Evolutionary conservation across 768 basidiomycete genomes (phyloP).

Genomic region (Chalciporus chontae): DNA sequence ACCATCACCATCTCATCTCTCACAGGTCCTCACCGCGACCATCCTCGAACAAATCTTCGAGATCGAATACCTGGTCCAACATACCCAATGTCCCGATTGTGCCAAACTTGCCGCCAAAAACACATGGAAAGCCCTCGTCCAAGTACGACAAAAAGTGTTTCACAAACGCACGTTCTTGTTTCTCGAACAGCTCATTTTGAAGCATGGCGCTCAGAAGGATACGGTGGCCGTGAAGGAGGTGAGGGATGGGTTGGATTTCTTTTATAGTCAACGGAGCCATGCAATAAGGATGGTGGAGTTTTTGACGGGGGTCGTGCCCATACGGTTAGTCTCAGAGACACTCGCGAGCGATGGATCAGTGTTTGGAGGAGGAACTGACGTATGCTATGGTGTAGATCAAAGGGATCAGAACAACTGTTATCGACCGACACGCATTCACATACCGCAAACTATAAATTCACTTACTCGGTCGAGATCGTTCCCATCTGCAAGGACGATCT

Average conservation of each 20-base stretch:
- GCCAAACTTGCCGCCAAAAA: slow-evolving; percentile 95
- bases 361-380: background rate
- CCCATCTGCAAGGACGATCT: slow-evolving; percentile 98
- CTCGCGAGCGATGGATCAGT: background rate
- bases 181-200: slow-evolving; percentile 95
- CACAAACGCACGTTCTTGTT: slow-evolving; percentile 98
- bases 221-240: slow-evolving; percentile 92
- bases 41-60: slow-evolving; percentile 98
- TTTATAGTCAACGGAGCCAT: slow-evolving; percentile 86
- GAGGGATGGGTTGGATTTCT: slow-evolving; percentile 94
- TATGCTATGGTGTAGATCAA: slow-evolving; percentile 51
- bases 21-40: slow-evolving; percentile 85
- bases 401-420: slow-evolving; percentile 91
- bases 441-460: slow-evolving; percentile 96
- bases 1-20: slow-evolving; percentile 12
- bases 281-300: slow-evolving; percentile 98
- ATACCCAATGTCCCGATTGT: slow-evolving; percentile 95
- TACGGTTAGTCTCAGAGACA: slow-evolving; percentile 55
- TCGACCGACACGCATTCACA: slow-evolving; percentile 89
- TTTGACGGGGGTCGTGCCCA: slow-evolving; percentile 79
- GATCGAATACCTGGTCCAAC: slow-evolving; percentile 91
- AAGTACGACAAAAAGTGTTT: slow-evolving; percentile 97
- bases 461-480: slow-evolving; percentile 95
- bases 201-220: slow-evolving; percentile 95
- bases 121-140: slow-evolving; percentile 96